Conservation (phyloP, 306 rosid species). For the Prunus padus region DNA sequence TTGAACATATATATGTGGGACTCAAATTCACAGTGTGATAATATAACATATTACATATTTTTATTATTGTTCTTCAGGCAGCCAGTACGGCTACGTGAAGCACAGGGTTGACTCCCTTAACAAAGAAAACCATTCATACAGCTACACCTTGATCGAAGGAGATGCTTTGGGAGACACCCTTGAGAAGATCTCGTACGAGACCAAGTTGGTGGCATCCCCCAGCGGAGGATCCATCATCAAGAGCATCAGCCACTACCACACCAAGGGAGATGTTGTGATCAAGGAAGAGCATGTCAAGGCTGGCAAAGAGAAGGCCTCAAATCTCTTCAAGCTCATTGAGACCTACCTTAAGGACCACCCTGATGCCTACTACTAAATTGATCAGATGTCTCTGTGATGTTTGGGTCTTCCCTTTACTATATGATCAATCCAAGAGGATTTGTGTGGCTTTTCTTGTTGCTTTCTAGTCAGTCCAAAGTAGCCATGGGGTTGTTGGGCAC, state of each 20-base stretch:
- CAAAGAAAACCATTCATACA: conserved; percentile 23
- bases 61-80: conserved; percentile 20
- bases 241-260: conserved; percentile 32
- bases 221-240: conserved; percentile 52
- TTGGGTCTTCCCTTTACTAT: background rate
- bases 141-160: conserved; percentile 49
- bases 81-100: conserved; percentile 31
- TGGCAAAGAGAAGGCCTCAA: conserved; percentile 38
- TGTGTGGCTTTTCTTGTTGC: conserved; percentile 11
- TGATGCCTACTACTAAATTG: conserved; percentile 30
- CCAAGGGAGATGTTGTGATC: conserved; percentile 30
- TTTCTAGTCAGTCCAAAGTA: background rate
- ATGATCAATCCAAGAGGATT: background rate
- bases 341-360: conserved; percentile 40
- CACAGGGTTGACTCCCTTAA: conserved; percentile 42
- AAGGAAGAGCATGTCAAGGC: conserved; percentile 32
- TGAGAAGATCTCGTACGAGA: conserved; percentile 44
- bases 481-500: background rate
- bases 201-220: conserved; percentile 31
- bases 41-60: no score
- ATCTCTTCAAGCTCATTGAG: conserved; percentile 48
- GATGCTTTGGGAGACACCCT: conserved; percentile 33
- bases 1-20: background rate
- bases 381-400: background rate
- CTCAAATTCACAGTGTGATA: background rate